phyloP scores from a whole-genome alignment of 2,329 filamentous ascomycete species.

The Exophiala lecanii-corni region DNA sequence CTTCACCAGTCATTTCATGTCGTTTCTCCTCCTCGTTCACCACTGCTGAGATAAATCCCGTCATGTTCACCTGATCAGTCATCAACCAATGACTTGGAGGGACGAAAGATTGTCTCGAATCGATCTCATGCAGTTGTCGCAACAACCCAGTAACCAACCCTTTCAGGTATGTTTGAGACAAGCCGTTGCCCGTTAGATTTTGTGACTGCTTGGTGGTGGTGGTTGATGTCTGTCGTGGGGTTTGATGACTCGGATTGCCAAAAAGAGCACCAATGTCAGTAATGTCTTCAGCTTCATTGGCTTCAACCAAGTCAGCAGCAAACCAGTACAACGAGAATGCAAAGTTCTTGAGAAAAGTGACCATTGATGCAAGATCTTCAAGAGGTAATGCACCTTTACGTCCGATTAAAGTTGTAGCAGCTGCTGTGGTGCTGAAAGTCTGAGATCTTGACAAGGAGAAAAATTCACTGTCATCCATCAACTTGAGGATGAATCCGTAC shows the following conservation, averaged over 20 bases:
- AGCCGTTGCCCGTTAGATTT: slow-evolving; percentile 59
- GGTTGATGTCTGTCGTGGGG: slow-evolving; percentile 14
- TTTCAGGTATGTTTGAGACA: slow-evolving; percentile 74
- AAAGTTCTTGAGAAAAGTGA: slow-evolving; percentile 82
- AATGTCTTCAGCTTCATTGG: slow-evolving; percentile 33
- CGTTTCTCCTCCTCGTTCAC: slow-evolving; percentile 79
- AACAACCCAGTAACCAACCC: slow-evolving; percentile 74
- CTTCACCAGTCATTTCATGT: slow-evolving; percentile 63
- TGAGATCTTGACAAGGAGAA: slow-evolving; percentile 44
- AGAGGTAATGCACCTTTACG: slow-evolving; percentile 64
- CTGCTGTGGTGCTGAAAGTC: slow-evolving; percentile 34
- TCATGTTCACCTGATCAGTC: slow-evolving; percentile 82
- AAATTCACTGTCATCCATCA: slow-evolving; percentile 97
- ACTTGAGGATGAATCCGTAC: slow-evolving; percentile 84
- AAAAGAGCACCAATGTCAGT: slow-evolving; percentile 20
- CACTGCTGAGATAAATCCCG: slow-evolving; percentile 77
- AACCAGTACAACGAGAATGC: slow-evolving; percentile 87
- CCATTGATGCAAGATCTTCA: slow-evolving; percentile 66
- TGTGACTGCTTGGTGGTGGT: slow-evolving; percentile 36
- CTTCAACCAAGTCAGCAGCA: slow-evolving; percentile 57
- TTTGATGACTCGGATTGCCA: slow-evolving; percentile 13
- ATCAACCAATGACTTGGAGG: slow-evolving; percentile 89
- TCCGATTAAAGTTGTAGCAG: slow-evolving; percentile 49
- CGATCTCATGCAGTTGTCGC: slow-evolving; percentile 85
- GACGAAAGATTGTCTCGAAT: slow-evolving; percentile 81